Percentiles rank a stretch among this genome's conserved stretches.
Evolutionary conservation across 2,329 filamentous ascomycete genomes (phyloP).

Genomic region (Calcarisporium arbuscula): DNA sequence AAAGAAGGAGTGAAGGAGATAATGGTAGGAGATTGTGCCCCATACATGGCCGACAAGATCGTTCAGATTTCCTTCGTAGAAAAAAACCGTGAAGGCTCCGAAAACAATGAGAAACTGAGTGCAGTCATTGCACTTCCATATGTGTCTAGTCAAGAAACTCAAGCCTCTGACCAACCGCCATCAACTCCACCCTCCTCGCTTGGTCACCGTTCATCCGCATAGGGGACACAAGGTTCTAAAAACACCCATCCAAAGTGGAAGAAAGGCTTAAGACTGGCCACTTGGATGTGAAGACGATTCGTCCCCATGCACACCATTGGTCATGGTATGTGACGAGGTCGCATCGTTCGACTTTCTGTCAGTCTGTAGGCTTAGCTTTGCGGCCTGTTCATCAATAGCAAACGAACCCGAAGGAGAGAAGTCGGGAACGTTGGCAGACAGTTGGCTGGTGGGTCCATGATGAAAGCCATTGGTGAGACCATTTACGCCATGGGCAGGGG

Average conservation of each 20-base stretch:
- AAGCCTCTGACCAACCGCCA: too few relatives aligned
- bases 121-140: not conserved
- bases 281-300: not conserved
- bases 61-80: too few relatives aligned
- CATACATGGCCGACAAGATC: too few relatives aligned
- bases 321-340: not conserved
- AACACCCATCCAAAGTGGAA: not conserved
- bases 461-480: constrained; percentile 19
- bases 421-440: constrained; percentile 33
- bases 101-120: too few relatives aligned
- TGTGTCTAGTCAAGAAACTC: too few relatives aligned
- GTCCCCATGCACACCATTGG: constrained; percentile 6
- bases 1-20: too few relatives aligned
- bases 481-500: constrained; percentile 31
- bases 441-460: constrained; percentile 22
- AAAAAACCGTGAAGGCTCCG: too few relatives aligned
- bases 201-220: too few relatives aligned
- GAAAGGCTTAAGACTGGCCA: not conserved
- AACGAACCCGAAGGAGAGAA: constrained; percentile 28
- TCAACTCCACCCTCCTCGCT: too few relatives aligned
- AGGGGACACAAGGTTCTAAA: too few relatives aligned
- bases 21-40: too few relatives aligned
- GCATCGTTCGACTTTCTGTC: constrained; percentile 9
- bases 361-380: not conserved
- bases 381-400: constrained; percentile 3